Evolutionary conservation across 192 early-diverging fungal species (phyloP).

Genomic region (Coemansia sp.): DNA sequence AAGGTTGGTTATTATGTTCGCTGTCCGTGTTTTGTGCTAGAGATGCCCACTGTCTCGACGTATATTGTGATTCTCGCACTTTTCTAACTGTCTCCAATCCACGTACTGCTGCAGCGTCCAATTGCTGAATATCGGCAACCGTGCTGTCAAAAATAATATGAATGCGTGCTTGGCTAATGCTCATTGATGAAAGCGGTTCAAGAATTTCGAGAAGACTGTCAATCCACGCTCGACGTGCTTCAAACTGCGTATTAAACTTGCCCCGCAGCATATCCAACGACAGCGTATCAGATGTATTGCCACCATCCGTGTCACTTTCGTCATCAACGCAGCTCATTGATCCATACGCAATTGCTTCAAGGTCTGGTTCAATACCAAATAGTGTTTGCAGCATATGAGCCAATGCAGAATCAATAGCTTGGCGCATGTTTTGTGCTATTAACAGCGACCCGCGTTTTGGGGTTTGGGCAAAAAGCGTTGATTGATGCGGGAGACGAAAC

Average conservation of each 20-base stretch:
- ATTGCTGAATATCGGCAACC: neutral
- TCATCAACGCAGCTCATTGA: neutral
- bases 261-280: conserved; percentile 16
- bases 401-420: conserved; percentile 8
- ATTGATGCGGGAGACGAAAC: conserved; percentile 17
- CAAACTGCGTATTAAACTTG: conserved; percentile 24
- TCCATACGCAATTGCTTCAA: neutral
- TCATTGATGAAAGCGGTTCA: neutral
- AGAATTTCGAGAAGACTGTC: conserved; percentile 2
- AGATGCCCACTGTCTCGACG: conserved; percentile 28
- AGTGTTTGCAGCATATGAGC: neutral
- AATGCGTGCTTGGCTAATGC: neutral
- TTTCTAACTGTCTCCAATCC: conserved; percentile 1
- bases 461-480: neutral
- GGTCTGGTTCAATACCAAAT: neutral
- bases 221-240: conserved; percentile 34
- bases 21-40: neutral
- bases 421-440: conserved; percentile 17
- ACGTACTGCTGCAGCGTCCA: neutral
- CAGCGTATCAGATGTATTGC: neutral
- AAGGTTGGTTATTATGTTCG: neutral
- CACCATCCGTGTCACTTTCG: neutral
- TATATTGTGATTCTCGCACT: conserved; percentile 23
- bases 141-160: neutral
- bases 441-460: conserved; percentile 18